Percentiles rank a stretch among this genome's conserved stretches.
Evolutionary conservation across 1,284 basidiomycete species (phyloP).

Genomic region (Cutaneotrichosporon arboriforme): DNA sequence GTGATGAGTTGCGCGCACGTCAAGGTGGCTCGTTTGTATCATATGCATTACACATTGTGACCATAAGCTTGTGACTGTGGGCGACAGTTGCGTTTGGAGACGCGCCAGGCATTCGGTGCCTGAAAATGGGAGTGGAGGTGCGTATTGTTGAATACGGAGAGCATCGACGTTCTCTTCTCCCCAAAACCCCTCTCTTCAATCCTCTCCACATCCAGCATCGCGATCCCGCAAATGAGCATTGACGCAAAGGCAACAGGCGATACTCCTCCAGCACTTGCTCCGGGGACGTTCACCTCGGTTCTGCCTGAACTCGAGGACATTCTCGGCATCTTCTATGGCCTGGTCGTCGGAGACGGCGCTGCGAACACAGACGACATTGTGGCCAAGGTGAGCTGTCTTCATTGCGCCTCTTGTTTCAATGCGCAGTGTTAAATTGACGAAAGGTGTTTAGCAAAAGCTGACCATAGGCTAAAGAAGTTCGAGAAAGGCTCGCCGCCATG

Average conservation of each 20-base stretch:
- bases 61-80: no score
- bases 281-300: slow-evolving; percentile 14
- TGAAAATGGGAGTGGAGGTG: no score
- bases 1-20: not conserved
- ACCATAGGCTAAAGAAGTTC: slow-evolving; percentile 12
- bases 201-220: not conserved
- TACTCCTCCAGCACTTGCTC: not conserved
- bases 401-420: no score
- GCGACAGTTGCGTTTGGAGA: no score
- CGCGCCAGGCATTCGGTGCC: no score
- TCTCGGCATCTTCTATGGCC: slow-evolving; percentile 10
- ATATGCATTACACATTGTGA: no score
- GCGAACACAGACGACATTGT: slow-evolving; percentile 7
- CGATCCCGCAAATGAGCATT: not conserved
- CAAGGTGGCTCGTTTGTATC: no score
- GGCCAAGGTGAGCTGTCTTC: slow-evolving; percentile 6
- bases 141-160: no score
- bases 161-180: no score
- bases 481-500: slow-evolving; percentile 6
- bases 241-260: not conserved
- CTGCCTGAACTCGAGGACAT: slow-evolving; percentile 15
- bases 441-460: no score
- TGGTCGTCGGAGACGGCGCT: slow-evolving; percentile 7
- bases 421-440: no score
- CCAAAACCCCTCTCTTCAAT: no score